Evolutionary conservation across 257 asterid species (phyloP).

Genomic region (Fraxinus cuspidata): DNA sequence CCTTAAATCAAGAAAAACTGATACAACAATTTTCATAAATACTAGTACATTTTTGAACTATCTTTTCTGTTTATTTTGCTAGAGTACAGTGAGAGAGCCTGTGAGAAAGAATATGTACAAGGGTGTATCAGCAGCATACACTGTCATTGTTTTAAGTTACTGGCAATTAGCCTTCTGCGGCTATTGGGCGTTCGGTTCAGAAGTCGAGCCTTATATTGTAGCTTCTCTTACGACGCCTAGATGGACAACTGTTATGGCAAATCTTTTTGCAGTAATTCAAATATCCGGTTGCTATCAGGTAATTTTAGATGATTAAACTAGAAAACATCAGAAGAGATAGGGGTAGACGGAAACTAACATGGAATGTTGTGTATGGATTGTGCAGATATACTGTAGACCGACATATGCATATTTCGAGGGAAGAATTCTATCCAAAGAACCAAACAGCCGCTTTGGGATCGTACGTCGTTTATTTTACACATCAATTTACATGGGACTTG

Average conservation of each 20-base stretch:
- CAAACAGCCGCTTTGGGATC: not conserved
- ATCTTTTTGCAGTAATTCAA: conserved; percentile 59
- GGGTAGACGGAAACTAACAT: not conserved
- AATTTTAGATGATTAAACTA: no score
- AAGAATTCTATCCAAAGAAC: conserved; percentile 16
- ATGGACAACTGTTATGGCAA: conserved; percentile 59
- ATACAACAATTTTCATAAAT: not conserved
- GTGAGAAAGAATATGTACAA: conserved; percentile 49
- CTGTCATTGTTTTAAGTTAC: conserved; percentile 45
- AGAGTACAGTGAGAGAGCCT: conserved; percentile 56
- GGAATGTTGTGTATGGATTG: not conserved
- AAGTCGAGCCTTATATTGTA: conserved; percentile 56
- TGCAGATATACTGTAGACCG: conserved; percentile 64
- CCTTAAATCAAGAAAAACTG: not conserved
- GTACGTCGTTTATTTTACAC: conserved; percentile 43
- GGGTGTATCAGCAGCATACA: conserved; percentile 59
- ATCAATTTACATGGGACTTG: conserved; percentile 37
- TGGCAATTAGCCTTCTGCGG: conserved; percentile 66
- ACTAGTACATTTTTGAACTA: not conserved
- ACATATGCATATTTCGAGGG: conserved; percentile 55
- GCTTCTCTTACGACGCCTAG: conserved; percentile 52
- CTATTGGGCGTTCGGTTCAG: conserved; percentile 66
- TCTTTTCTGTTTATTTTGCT: conserved; percentile 9
- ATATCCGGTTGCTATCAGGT: conserved; percentile 70
- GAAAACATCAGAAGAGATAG: not conserved